Evolutionary conservation across 2,329 filamentous ascomycete genomes (phyloP).

Genomic region (Fusarium nygamai): DNA sequence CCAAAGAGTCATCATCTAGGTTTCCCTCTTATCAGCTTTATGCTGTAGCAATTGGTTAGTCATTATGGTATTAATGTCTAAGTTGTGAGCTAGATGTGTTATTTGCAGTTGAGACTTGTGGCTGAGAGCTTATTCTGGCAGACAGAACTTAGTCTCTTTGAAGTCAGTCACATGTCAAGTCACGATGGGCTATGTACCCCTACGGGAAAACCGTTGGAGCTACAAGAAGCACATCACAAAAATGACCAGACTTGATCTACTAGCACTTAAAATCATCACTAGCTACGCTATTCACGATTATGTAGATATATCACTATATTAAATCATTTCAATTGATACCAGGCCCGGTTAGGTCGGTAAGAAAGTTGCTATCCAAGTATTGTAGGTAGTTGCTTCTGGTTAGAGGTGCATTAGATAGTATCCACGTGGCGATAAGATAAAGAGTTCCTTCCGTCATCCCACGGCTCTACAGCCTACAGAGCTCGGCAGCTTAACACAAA

Average conservation of each 20-base stretch:
- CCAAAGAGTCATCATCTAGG: too few species aligned
- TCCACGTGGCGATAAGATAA: slow-evolving; percentile 49
- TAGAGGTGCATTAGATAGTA: background rate
- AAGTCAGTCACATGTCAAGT: slow-evolving; percentile 38
- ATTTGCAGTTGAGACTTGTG: too few species aligned
- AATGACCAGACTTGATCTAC: background rate
- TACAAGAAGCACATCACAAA: background rate
- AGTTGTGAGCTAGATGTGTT: too few species aligned
- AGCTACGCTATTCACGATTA: background rate
- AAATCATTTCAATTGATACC: background rate
- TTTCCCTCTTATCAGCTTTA: too few species aligned
- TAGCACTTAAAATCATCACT: background rate
- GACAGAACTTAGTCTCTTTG: background rate
- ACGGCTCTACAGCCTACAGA: slow-evolving; percentile 1
- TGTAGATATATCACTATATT: background rate
- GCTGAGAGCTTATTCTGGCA: too few species aligned
- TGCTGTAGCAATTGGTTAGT: too few species aligned
- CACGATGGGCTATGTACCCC: slow-evolving; percentile 11
- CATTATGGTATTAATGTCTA: too few species aligned
- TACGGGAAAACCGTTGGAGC: background rate
- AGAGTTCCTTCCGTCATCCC: slow-evolving; percentile 38
- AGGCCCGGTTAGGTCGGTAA: background rate
- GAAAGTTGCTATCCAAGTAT: background rate
- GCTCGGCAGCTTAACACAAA: slow-evolving; percentile 14
- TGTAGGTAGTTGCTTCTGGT: background rate